Base-by-base conservation (phyloP, 441 rosid genomes). In the Pelargonium exstipulatum region DNA sequence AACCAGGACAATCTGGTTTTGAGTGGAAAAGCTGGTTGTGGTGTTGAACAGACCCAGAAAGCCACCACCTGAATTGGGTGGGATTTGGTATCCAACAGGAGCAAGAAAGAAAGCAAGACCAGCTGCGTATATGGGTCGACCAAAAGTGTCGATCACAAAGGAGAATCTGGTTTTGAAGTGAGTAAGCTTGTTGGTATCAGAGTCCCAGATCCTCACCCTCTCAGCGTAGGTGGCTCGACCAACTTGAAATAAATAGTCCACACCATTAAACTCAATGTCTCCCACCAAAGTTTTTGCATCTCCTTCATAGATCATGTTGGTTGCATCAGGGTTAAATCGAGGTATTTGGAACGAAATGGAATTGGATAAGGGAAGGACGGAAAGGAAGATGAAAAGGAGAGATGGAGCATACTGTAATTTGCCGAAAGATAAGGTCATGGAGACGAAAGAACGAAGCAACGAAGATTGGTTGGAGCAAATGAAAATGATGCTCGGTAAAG, bases 81-180 rank as follows among this genome's bases (percentile, higher is more conserved):
- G 88, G 20, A 86, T 79, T 4, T 69, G 75, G 55, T 66, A 78
- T n/a, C 78, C 81, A 12, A 65, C 43, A 9, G 83, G 84, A 62
- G 85, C 84, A 16, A 88, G 80, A 53, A 88, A 86, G 78, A 88
- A 88, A 2, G 75, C 77, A 13, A 88, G 14, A 0, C 89, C 89
- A 24, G 72, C 69, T 13, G 82, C 87, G 53, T 72, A 73, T 0
- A 0, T 0, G 0, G 82, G 6, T 2, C 14, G 16, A 4, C 29
- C 58, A 29, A 32, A 67, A 0, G 76, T 55, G 43, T 83, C 83
- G 48, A 88, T 78, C 26, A 43, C 46, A 51, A 88, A 82, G 7
- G 87, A 69, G 82, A 84, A 88, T 61, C 66, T 79, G 1, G 84
- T 76, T 1, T 68, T 58, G 62, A 87, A 87, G 58, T 83, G 78